A percentile compares a stretch with the other conserved stretches of the same genome.
phyloP scores from a whole-genome alignment of 306 rosid genomes.

The Quillaja saponaria region DNA sequence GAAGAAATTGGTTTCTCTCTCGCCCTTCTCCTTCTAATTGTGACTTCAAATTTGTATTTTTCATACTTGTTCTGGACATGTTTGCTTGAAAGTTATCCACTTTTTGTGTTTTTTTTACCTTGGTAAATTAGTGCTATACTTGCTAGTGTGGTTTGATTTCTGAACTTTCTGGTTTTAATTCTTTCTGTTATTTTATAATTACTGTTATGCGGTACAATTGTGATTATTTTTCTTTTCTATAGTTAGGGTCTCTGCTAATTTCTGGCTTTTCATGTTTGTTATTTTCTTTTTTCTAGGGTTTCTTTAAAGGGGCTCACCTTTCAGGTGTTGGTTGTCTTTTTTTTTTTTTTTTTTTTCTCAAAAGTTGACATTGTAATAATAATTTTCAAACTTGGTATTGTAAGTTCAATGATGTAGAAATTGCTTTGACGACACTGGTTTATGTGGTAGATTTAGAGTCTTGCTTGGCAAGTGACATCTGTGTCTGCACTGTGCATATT shows the following conservation, averaged over 20 bases:
- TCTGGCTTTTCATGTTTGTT: slow-evolving; percentile 5
- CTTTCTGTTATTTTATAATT: neutral
- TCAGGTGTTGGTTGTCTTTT: neutral
- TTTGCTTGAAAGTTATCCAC: neutral
- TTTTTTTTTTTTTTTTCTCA: neutral
- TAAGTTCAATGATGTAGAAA: slow-evolving; percentile 7
- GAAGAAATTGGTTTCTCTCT: slow-evolving; percentile 78
- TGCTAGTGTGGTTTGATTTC: neutral
- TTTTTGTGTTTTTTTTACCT: neutral
- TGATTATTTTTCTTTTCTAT: neutral
- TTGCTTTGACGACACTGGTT: neutral
- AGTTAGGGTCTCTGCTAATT: slow-evolving; percentile 24
- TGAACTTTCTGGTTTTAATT: neutral
- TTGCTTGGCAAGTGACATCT: neutral
- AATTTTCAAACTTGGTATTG: neutral
- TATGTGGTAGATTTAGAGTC: neutral
- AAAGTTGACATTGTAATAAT: neutral
- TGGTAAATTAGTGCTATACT: neutral
- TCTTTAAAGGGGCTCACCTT: neutral
- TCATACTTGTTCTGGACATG: neutral
- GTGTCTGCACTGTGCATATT: neutral
- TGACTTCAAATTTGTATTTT: no score
- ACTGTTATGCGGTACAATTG: neutral
- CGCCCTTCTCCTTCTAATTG: slow-evolving; percentile 9
- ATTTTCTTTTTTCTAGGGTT: slow-evolving; percentile 18